phyloP scores from a whole-genome alignment of 345 rosid genomes.

The Gossypium anomalum region DNA sequence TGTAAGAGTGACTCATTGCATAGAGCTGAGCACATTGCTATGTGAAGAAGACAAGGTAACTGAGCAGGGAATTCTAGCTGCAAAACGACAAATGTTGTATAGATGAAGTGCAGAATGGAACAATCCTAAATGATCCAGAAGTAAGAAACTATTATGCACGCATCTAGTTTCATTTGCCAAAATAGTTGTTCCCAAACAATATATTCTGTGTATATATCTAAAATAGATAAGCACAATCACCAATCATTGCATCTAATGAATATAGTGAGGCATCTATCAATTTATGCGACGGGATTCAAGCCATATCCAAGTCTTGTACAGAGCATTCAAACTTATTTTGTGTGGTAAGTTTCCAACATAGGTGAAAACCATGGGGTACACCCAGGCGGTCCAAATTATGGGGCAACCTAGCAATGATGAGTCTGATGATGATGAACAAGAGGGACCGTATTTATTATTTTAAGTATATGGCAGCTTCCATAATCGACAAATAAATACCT shows the following conservation, averaged over 20 bases:
- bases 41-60: slow-evolving; percentile 86
- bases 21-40: slow-evolving; percentile 93
- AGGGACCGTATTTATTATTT: background rate
- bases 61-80: slow-evolving; percentile 95
- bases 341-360: background rate
- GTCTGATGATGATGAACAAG: background rate
- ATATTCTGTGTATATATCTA: background rate
- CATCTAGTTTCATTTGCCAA: background rate
- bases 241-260: slow-evolving; percentile 1
- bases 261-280: background rate
- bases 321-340: background rate
- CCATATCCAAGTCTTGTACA: background rate
- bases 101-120: slow-evolving; percentile 11
- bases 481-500: slow-evolving; percentile 47
- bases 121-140: slow-evolving; percentile 3
- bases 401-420: background rate
- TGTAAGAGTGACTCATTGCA: slow-evolving; percentile 94
- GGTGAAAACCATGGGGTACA: background rate
- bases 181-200: background rate
- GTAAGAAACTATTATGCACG: background rate
- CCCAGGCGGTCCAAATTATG: background rate
- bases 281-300: background rate
- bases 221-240: slow-evolving; percentile 1
- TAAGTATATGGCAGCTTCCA: background rate
- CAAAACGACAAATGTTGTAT: slow-evolving; percentile 25